A percentile compares a stretch with the other conserved stretches of the same genome.
Evolutionary conservation across 129 eudicot species (phyloP).

Genomic region (Solidago caesia): DNA sequence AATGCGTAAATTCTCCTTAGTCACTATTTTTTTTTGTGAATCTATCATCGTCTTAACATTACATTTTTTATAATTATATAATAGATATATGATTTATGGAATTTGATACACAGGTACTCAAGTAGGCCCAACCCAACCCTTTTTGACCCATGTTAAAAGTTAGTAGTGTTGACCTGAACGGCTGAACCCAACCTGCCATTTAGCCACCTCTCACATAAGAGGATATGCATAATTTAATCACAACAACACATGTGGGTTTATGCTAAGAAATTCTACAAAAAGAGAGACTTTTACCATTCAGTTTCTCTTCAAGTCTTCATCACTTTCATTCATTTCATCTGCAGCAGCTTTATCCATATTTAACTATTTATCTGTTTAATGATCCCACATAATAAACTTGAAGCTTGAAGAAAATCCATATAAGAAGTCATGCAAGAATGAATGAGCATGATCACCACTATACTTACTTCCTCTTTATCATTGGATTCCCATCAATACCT

Average conservation of each 20-base stretch:
- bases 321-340: constrained; percentile 70
- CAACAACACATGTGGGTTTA: neutral
- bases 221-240: neutral
- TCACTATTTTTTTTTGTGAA: neutral
- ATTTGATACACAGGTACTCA: neutral
- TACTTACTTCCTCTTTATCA: constrained; percentile 69
- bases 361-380: neutral
- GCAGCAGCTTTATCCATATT: constrained; percentile 44
- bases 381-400: neutral
- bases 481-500: constrained; percentile 50
- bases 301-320: constrained; percentile 78
- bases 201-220: neutral
- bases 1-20: neutral
- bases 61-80: neutral
- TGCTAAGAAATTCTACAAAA: neutral
- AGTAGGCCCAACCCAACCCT: neutral
- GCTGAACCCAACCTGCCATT: neutral
- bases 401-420: neutral
- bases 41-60: neutral
- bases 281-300: constrained; percentile 47
- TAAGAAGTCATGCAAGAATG: too few species aligned
- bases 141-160: neutral
- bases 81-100: neutral
- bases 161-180: neutral
- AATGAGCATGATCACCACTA: neutral